These are phyloP conservation scores for Fraxinus pennsylvanica DNA, from an alignment of 257 asterid genomes.

Conservation along the genomic window DNA sequence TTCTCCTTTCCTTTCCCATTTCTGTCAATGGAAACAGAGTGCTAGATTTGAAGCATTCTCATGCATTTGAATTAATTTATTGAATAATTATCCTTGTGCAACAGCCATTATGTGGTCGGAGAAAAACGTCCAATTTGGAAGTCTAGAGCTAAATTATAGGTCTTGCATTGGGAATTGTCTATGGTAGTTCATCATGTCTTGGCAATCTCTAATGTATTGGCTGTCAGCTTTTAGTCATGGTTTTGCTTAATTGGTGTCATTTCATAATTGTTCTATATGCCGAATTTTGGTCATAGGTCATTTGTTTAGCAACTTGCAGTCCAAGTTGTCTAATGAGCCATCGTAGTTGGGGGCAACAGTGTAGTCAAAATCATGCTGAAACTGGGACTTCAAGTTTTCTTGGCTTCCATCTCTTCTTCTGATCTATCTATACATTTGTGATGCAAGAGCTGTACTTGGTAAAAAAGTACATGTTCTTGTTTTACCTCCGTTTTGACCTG, in stretches of 20 bases:
- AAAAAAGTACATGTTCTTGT: background rate
- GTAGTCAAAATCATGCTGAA: background rate
- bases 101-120: background rate
- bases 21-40: background rate
- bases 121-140: background rate
- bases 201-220: background rate
- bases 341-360: background rate
- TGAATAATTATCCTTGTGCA: background rate
- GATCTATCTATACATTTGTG: background rate
- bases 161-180: background rate
- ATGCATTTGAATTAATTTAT: conserved; percentile 3
- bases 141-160: background rate
- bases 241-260: background rate
- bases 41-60: background rate
- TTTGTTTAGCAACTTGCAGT: background rate
- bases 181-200: background rate
- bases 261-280: background rate
- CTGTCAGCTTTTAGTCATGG: background rate
- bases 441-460: background rate
- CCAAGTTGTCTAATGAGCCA: background rate
- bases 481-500: background rate
- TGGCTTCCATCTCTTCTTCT: background rate
- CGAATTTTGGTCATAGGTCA: background rate
- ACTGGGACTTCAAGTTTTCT: background rate
- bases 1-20: background rate